These are phyloP conservation scores for Uronychia setigera DNA, from an alignment of 73 alveolate species.

Conservation along the genomic window DNA sequence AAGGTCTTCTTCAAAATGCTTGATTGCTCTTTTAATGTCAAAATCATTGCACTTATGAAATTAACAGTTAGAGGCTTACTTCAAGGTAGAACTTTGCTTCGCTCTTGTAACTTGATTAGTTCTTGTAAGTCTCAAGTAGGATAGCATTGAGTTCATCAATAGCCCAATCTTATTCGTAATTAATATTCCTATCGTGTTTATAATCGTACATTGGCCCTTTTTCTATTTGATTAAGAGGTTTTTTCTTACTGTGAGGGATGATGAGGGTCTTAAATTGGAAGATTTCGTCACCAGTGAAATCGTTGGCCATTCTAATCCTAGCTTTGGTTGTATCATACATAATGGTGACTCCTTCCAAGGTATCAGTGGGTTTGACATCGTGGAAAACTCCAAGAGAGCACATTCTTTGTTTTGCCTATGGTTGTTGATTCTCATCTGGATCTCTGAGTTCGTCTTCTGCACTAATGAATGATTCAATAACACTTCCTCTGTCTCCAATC, in stretches of 20 bases:
- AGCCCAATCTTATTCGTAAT: background rate
- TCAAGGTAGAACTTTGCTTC: conserved; percentile 44
- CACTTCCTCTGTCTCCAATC: background rate
- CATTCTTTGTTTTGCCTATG: background rate
- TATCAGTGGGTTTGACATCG: conserved; percentile 14
- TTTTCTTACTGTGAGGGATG: conserved; percentile 23
- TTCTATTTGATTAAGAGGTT: background rate
- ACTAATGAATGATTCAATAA: background rate
- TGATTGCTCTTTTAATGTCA: conserved; percentile 16
- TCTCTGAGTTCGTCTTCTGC: background rate
- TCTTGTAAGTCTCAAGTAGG: background rate
- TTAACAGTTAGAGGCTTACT: background rate
- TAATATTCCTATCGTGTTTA: background rate
- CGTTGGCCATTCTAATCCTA: conserved; percentile 31
- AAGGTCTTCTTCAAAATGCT: conserved; percentile 30
- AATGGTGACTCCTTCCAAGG: conserved; percentile 30
- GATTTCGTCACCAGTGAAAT: conserved; percentile 50
- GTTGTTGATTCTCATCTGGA: background rate
- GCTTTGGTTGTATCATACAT: conserved; percentile 28
- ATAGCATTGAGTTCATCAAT: background rate
- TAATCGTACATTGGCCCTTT: background rate
- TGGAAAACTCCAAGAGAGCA: conserved; percentile 11
- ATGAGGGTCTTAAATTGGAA: conserved; percentile 14
- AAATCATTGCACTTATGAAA: background rate
- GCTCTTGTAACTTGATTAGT: background rate